These are phyloP conservation scores for Hanseniaspora valbyensis DNA, from an alignment of 805 yeast species.

Conservation along the genomic window DNA sequence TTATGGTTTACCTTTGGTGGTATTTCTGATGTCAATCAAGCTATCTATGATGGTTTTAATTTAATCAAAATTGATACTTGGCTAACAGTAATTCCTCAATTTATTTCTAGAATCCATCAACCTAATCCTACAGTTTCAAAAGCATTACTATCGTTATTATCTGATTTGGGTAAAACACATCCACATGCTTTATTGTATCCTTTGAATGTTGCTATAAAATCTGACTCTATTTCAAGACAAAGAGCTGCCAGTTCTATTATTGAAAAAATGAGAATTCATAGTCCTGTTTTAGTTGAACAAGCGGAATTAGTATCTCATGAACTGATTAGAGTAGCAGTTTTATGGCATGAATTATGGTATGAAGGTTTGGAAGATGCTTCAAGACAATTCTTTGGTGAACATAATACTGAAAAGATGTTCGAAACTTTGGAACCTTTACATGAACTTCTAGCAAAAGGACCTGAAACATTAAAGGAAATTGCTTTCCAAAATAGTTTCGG, in stretches of 20 bases:
- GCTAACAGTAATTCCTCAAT: conserved; percentile 91
- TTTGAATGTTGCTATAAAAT: conserved; percentile 86
- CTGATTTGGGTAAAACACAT: conserved; percentile 86
- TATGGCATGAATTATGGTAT: conserved; percentile 98
- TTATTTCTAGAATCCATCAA: conserved; percentile 92
- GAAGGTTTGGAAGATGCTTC: conserved; percentile 97
- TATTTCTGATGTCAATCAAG: conserved; percentile 75
- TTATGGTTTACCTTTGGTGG: conserved; percentile 97
- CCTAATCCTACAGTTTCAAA: conserved; percentile 77
- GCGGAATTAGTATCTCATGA: conserved; percentile 91
- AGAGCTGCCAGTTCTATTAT: conserved; percentile 84
- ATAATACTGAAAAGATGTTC: conserved; percentile 89
- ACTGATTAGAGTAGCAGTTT: conserved; percentile 82
- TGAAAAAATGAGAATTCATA: conserved; percentile 83
- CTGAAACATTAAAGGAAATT: conserved; percentile 84
- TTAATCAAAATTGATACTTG: conserved; percentile 86
- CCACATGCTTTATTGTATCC: conserved; percentile 97
- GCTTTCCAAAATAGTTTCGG: conserved; percentile 92
- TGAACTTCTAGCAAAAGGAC: conserved; percentile 70
- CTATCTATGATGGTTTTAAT: conserved; percentile 80
- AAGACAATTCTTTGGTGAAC: conserved; percentile 83
- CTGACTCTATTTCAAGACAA: conserved; percentile 81
- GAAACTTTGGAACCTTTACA: conserved; percentile 83
- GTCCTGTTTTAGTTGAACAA: conserved; percentile 75
- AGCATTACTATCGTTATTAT: conserved; percentile 64